Percentiles rank a stretch among this genome's conserved stretches.
Conservation (phyloP, 75 land plant species). For the Sequoia sempervirens region DNA sequence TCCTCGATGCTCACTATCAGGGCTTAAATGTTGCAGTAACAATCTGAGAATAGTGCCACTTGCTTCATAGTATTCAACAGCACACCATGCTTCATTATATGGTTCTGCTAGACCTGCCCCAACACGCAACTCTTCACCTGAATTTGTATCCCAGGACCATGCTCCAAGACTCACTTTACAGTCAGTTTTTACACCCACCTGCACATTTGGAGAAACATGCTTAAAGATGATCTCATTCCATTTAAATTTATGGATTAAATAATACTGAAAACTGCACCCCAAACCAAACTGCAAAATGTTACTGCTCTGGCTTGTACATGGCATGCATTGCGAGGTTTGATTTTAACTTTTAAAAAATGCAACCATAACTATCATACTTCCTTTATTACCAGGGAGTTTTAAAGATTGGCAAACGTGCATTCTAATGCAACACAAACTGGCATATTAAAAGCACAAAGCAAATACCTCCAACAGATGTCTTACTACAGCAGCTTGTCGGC, state of each 20-base stretch:
- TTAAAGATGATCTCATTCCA: not conserved
- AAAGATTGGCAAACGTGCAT: not conserved
- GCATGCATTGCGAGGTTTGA: not conserved
- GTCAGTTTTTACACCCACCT: slow-evolving; percentile 66
- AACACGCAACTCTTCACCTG: slow-evolving; percentile 80
- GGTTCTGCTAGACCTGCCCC: slow-evolving; percentile 89
- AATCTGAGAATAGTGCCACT: slow-evolving; percentile 58
- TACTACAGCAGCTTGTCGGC: slow-evolving; percentile 63
- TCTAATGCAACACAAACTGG: not conserved
- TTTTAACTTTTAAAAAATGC: not conserved
- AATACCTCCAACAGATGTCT: slow-evolving; percentile 51
- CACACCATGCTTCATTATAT: slow-evolving; percentile 73
- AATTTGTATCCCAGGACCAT: slow-evolving; percentile 80
- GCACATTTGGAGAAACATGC: not conserved
- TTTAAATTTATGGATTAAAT: not conserved
- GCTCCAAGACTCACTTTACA: slow-evolving; percentile 72
- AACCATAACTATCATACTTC: not conserved
- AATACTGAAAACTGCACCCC: not conserved
- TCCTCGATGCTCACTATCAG: slow-evolving; percentile 47
- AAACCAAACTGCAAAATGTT: not conserved
- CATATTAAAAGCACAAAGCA: not conserved
- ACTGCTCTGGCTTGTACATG: not conserved
- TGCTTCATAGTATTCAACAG: slow-evolving; percentile 82
- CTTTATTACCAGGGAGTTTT: not conserved
- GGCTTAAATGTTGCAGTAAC: slow-evolving; percentile 48